Evolutionary conservation across 73 alveolate species (phyloP).

Genomic region (Tetrahymena malaccensis): DNA sequence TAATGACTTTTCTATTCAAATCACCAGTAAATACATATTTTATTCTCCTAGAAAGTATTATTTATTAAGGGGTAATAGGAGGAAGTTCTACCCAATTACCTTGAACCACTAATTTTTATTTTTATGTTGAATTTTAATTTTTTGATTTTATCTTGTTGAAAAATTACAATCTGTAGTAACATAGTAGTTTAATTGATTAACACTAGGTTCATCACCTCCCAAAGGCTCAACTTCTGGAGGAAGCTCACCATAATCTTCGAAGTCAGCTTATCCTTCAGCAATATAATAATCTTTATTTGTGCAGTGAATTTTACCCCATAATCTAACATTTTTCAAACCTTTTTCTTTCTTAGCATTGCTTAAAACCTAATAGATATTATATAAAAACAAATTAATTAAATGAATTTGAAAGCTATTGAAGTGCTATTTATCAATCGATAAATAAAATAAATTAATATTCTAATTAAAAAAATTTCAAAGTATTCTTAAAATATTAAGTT

Average conservation of each 20-base stretch:
- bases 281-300: conserved; percentile 72
- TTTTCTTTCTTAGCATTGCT: not conserved
- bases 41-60: conserved; percentile 56
- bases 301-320: conserved; percentile 79
- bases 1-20: conserved; percentile 55
- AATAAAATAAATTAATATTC: too few species aligned
- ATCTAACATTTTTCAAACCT: conserved; percentile 21
- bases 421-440: too few species aligned
- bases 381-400: too few species aligned
- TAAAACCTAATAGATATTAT: not conserved
- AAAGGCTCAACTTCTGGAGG: conserved; percentile 49
- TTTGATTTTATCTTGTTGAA: not conserved
- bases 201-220: conserved; percentile 68
- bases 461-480: too few species aligned
- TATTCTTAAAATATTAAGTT: too few species aligned
- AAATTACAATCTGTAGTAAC: conserved; percentile 45
- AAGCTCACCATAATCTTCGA: conserved; percentile 45
- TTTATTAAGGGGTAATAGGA: conserved; percentile 60
- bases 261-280: conserved; percentile 69
- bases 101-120: not conserved
- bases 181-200: conserved; percentile 62
- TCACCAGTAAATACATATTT: conserved; percentile 72
- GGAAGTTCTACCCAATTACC: conserved; percentile 68
- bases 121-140: not conserved
- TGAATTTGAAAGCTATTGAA: too few species aligned